Percentiles rank a stretch among this genome's conserved stretches.
Evolutionary conservation across 1,284 basidiomycete species (phyloP).

Genomic region (Hemileia vastatrix): DNA sequence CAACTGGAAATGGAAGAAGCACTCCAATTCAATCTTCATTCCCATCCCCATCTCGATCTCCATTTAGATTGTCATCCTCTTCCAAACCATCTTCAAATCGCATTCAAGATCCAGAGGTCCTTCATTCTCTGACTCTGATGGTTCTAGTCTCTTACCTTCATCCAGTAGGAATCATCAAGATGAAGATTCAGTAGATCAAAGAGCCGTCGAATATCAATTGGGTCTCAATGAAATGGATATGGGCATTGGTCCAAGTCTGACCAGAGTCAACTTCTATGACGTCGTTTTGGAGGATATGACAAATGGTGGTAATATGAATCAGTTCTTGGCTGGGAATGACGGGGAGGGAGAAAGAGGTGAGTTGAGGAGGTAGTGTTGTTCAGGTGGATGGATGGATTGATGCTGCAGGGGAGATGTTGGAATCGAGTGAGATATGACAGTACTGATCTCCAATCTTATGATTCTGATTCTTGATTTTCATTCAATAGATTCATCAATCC

Average conservation of each 20-base stretch:
- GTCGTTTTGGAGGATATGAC: conserved; percentile 28
- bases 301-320: background rate
- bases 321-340: background rate
- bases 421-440: no score
- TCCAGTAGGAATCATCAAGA: background rate
- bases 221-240: background rate
- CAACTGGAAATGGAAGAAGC: no score
- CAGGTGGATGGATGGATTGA: background rate
- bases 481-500: no score
- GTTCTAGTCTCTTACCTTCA: background rate
- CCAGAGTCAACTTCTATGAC: conserved; percentile 25
- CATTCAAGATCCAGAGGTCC: background rate
- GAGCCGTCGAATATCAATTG: background rate
- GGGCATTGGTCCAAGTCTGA: background rate
- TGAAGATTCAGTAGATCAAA: background rate
- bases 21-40: no score
- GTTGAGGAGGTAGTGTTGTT: background rate
- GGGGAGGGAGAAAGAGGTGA: background rate
- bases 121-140: background rate
- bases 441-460: no score
- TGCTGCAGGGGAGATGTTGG: no score
- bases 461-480: no score
- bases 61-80: background rate
- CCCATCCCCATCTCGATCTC: no score
- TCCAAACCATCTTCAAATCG: background rate